phyloP scores from a whole-genome alignment of 2,329 filamentous ascomycete species.

The Nigrospora sphaerica region DNA sequence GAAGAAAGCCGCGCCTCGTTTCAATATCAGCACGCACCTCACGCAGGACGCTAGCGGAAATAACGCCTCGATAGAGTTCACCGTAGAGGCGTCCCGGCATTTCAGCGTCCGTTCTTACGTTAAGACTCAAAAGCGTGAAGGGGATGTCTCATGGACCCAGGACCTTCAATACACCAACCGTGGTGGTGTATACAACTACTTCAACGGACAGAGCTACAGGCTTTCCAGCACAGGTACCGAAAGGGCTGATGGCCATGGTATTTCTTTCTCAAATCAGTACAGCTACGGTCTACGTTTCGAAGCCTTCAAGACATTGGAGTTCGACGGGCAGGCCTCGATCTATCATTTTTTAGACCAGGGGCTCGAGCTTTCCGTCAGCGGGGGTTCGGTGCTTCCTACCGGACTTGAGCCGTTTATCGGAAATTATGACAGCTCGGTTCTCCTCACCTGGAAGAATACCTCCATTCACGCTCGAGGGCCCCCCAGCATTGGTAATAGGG shows the following conservation, averaged over 20 bases:
- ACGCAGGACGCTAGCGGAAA: slow-evolving; percentile 38
- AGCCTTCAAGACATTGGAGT: slow-evolving; percentile 38
- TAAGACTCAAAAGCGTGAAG: slow-evolving; percentile 36
- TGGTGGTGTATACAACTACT: slow-evolving; percentile 27
- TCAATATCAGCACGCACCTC: slow-evolving; percentile 41
- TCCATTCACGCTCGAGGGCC: slow-evolving; percentile 45
- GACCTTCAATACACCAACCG: slow-evolving; percentile 45
- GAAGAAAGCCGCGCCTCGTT: slow-evolving; percentile 28
- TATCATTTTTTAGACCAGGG: slow-evolving; percentile 34
- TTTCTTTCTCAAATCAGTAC: slow-evolving; percentile 34
- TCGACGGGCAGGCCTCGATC: slow-evolving; percentile 38
- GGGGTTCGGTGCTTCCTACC: slow-evolving; percentile 43
- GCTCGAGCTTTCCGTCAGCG: slow-evolving; percentile 27
- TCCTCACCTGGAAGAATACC: slow-evolving; percentile 49
- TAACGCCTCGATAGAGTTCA: slow-evolving; percentile 55
- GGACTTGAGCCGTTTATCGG: slow-evolving; percentile 50
- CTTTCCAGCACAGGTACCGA: slow-evolving; percentile 30
- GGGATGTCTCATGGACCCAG: slow-evolving; percentile 47
- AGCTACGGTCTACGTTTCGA: slow-evolving; percentile 53
- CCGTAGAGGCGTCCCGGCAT: slow-evolving; percentile 45
- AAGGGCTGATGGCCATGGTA: slow-evolving; percentile 14
- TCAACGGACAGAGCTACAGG: slow-evolving; percentile 20
- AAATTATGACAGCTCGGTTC: slow-evolving; percentile 14
- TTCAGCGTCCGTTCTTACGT: slow-evolving; percentile 47
- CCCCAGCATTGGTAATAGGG: slow-evolving; percentile 36